Percentiles rank a stretch among this genome's conserved stretches.
Evolutionary conservation across 306 rosid genomes (phyloP).

Genomic region (Rosa chinensis): DNA sequence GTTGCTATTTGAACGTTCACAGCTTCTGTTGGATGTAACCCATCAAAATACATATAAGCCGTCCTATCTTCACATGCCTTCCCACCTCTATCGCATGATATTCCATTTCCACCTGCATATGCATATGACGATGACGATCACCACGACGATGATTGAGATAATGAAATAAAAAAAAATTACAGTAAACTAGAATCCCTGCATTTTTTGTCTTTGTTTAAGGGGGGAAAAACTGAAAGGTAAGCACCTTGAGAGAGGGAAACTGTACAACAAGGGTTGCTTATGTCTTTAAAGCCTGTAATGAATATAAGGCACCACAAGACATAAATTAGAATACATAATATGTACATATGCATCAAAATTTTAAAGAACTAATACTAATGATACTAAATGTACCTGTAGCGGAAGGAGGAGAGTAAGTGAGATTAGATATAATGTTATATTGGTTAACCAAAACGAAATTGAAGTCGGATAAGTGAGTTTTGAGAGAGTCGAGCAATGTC

Average conservation of each 20-base stretch:
- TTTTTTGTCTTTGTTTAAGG: not conserved
- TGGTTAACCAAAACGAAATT: slow-evolving; percentile 38
- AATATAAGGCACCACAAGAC: not conserved
- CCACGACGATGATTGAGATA: not conserved
- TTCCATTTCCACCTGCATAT: slow-evolving; percentile 47
- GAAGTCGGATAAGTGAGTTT: slow-evolving; percentile 30
- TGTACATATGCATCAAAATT: not conserved
- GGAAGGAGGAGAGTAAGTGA: slow-evolving; percentile 27
- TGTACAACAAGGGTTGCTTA: slow-evolving; percentile 17
- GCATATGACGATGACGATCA: not conserved
- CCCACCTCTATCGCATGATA: slow-evolving; percentile 41
- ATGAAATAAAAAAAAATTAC: too few relatives aligned
- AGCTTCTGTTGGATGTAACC: slow-evolving; percentile 56
- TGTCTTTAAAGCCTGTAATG: slow-evolving; percentile 29
- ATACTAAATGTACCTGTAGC: slow-evolving; percentile 20
- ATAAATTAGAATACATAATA: not conserved
- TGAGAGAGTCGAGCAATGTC: slow-evolving; percentile 30
- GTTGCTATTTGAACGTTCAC: slow-evolving; percentile 41
- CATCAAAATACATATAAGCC: slow-evolving; percentile 40
- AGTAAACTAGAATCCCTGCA: not conserved
- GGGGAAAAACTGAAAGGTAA: too few relatives aligned
- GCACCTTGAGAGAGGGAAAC: slow-evolving; percentile 23
- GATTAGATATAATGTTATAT: slow-evolving; percentile 35
- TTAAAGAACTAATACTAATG: not conserved
- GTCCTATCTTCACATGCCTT: slow-evolving; percentile 36